A percentile compares a stretch with the other conserved stretches of the same genome.
Conservation (phyloP, 371 early-diverging fungal genomes). For the Mucor plumbeus region DNA sequence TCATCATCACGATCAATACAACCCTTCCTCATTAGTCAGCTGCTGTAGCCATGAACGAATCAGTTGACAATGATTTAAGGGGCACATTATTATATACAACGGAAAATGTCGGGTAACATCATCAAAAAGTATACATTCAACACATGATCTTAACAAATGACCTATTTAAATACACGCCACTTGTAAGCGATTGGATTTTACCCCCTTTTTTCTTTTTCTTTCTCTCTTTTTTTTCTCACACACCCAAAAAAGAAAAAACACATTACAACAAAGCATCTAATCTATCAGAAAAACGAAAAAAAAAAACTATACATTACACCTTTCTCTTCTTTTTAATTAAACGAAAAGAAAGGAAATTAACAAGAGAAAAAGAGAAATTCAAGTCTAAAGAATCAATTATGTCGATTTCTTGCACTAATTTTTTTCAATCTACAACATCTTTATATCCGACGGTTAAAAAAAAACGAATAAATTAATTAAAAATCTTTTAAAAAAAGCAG, state of each 20-base stretch:
- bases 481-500: slow-evolving; percentile 14
- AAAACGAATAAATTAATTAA: slow-evolving; percentile 14
- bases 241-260: neutral
- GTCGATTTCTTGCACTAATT: slow-evolving; percentile 26
- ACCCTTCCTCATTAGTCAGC: neutral
- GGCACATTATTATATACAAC: neutral
- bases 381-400: slow-evolving; percentile 17
- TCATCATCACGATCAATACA: neutral
- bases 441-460: slow-evolving; percentile 16
- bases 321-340: neutral
- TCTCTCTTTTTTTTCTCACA: slow-evolving; percentile 5
- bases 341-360: slow-evolving; percentile 7
- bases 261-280: neutral
- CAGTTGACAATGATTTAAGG: neutral
- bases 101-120: slow-evolving; percentile 2
- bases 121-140: neutral
- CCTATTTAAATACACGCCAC: slow-evolving; percentile 13
- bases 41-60: neutral
- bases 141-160: slow-evolving; percentile 5
- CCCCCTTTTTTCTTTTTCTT: neutral
- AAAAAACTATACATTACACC: neutral
- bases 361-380: slow-evolving; percentile 7
- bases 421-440: slow-evolving; percentile 2
- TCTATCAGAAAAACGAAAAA: neutral
- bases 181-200: neutral